Evolutionary conservation across 768 basidiomycete species (phyloP), one percentile per base, ranked within the genome.

Genomic region (Phlebiopsis gigantea): DNA sequence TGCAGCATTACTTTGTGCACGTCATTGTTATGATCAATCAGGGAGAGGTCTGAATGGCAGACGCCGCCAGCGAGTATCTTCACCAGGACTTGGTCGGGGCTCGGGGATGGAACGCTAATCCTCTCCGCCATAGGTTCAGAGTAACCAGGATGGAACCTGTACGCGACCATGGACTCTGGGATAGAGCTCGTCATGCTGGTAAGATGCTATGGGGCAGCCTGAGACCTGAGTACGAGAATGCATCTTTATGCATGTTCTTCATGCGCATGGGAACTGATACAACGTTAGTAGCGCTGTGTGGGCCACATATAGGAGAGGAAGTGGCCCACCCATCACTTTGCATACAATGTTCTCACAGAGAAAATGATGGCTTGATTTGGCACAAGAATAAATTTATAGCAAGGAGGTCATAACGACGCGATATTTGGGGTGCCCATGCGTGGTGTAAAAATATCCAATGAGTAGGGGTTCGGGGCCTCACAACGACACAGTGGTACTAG

Each of bases 1-100:
- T 12, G 29, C 28, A 29, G 21, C 21, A 29, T 14, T 2, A 19
- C 31, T 29, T 29, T 14, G n/a, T 22, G 30, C 4, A 24, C 12
- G 50, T 24, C 50, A 17, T 39, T 41, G 8, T n/a, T 39, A 6
- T 7, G 8, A 30, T 31, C 50, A 22, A 52, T 21, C 54, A 53
- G 44, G 34, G 46, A 24, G 53, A 59, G 46, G 46, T 65, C 64
- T 10, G 64, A 65, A 44, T 65, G 64, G 43, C 64, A 65, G 2
- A 65, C 58, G 25, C 64, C 64, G 4, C 55, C 60, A 25, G 64
- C 62, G 43, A 65, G 62, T 44, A 65, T 39, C 19, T 62, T 61
- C 56, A 65, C 50, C 1, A 65, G 58, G 10, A 61, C 60, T 24
- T 65, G 56, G 44, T 62, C 53, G 0, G 55, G 48, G 2, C 24